Base-by-base conservation (phyloP, 2,329 filamentous ascomycete genomes). In the Cercospora beticola region DNA sequence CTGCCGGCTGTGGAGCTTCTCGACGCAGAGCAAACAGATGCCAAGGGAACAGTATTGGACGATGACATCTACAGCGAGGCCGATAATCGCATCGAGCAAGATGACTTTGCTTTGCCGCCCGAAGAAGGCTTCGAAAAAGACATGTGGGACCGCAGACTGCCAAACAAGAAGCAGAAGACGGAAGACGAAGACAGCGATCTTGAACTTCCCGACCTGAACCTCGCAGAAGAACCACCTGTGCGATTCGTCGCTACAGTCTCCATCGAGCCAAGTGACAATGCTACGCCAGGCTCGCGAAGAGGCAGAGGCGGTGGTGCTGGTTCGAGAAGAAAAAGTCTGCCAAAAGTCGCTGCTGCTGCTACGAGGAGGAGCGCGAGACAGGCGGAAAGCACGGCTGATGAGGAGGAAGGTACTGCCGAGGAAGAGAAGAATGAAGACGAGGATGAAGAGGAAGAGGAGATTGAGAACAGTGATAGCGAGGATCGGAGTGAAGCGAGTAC, bases 1-100 rank as follows among this genome's bases (percentile, higher is more conserved):
- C 88, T 90, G 36, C 63, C 68, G 8, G 80, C 79, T 8, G 80
- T 80, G 31, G 80, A 80, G 54, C 78, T 79, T 5, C 77, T 79
- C 9, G 80, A 78, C 36, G 80, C 81, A 21, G 78, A 80, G 12
- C 81, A 81, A 58, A 76, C 78, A 62, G 77, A 80, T 4, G 78
- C 80, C 1, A 56, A 58, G 9, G 62, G 54, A 18, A 59, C 62
- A 23, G 81, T 81, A 26, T 79, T 81, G 36, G 76, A 76, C 40
- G 72, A 67, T 8, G 76, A 78, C 66, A 80, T 81, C 3, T 82
- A 78, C 69, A 77, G 75, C 46, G 70, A 77, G 14, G 77, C 76
- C 9, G 76, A 70, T 18, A 73, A 78, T 52, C 79, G 81, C 67
- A 80, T 77, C 8, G 76, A 79, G 6, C 78, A 79, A 3, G 77